Percentiles rank a stretch among this genome's conserved stretches.
Evolutionary conservation across 345 rosid genomes (phyloP).

Genomic region (Durio zibethinus): DNA sequence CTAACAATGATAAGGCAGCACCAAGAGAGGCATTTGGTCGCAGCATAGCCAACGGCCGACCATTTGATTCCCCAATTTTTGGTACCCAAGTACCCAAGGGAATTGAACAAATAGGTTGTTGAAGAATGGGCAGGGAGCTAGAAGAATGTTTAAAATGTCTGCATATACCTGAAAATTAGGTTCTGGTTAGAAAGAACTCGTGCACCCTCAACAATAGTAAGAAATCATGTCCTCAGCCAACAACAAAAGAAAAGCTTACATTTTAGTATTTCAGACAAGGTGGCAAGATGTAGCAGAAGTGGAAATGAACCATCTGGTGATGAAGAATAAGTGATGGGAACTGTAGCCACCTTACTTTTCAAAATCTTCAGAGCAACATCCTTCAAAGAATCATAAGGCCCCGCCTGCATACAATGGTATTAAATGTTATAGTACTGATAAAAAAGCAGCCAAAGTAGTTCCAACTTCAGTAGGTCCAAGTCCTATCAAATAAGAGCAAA

Average conservation of each 20-base stretch:
- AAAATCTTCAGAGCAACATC: constrained; percentile 80
- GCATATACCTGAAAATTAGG: constrained; percentile 71
- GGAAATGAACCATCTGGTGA: constrained; percentile 64
- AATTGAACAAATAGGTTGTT: constrained; percentile 75
- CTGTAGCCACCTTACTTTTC: constrained; percentile 68
- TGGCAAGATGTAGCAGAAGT: constrained; percentile 85
- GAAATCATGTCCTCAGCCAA: neutral
- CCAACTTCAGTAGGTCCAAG: neutral
- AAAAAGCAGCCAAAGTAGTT: neutral
- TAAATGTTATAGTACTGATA: neutral
- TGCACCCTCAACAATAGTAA: constrained; percentile 7
- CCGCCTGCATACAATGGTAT: constrained; percentile 55
- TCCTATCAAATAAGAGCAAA: neutral
- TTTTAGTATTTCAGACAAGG: constrained; percentile 86
- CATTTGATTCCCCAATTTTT: constrained; percentile 69
- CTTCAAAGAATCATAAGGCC: constrained; percentile 81
- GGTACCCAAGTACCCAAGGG: constrained; percentile 95
- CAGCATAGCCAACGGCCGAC: constrained; percentile 58
- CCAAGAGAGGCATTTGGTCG: constrained; percentile 71
- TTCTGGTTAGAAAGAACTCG: constrained; percentile 24
- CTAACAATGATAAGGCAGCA: constrained; percentile 64
- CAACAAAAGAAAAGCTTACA: constrained; percentile 46
- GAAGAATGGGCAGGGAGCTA: constrained; percentile 83
- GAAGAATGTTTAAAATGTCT: constrained; percentile 87
- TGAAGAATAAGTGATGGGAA: constrained; percentile 67